Evolutionary conservation across 495 filamentous ascomycete genomes (phyloP).

Genomic region (Delitschia confertaspora): DNA sequence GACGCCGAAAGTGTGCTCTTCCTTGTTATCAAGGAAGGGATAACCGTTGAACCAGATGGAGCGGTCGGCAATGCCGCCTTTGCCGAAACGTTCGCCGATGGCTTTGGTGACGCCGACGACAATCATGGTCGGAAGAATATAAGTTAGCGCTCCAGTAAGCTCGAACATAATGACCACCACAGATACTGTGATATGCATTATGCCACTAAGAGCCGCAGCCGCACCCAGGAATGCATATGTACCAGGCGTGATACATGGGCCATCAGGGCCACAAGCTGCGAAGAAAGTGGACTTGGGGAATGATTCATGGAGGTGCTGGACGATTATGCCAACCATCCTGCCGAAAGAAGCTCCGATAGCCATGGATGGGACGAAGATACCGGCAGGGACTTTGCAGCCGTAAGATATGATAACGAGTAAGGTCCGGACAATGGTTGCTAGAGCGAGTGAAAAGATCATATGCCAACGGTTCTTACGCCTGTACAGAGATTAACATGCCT

Average conservation of each 20-base stretch:
- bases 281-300: constrained; percentile 79
- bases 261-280: constrained; percentile 75
- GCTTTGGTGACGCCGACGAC: constrained; percentile 96
- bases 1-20: constrained; percentile 95
- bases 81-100: constrained; percentile 81
- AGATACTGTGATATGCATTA: constrained; percentile 95
- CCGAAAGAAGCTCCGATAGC: constrained; percentile 93
- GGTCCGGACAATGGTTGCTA: constrained; percentile 73
- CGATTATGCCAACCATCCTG: constrained; percentile 84
- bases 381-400: constrained; percentile 94
- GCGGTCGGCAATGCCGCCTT: constrained; percentile 92
- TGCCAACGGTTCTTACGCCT: constrained; percentile 57
- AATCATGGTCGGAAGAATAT: constrained; percentile 97
- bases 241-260: constrained; percentile 93
- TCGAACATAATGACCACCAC: constrained; percentile 99
- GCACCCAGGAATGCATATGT: constrained; percentile 94
- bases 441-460: constrained; percentile 68
- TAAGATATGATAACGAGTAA: constrained; percentile 94
- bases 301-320: constrained; percentile 78
- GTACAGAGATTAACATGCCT: constrained; percentile 4
- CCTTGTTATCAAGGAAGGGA: constrained; percentile 95
- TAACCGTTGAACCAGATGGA: constrained; percentile 99
- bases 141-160: constrained; percentile 85
- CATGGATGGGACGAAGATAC: constrained; percentile 97
- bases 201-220: constrained; percentile 88